Evolutionary conservation across 1,284 basidiomycete genomes (phyloP).

Genomic region (Sporisorium scitamineum): DNA sequence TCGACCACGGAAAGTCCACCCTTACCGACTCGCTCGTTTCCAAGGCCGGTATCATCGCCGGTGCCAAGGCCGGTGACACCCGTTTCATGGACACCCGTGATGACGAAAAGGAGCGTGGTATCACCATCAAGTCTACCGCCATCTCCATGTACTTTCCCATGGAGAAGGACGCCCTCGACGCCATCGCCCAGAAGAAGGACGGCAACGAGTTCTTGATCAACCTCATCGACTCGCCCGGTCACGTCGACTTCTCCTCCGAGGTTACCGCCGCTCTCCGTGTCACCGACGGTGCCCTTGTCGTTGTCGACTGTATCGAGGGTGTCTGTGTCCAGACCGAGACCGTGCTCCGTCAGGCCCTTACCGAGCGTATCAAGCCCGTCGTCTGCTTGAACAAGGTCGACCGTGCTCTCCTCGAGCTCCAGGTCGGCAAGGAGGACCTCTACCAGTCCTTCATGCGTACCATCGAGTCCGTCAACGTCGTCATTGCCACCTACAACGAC

Average conservation of each 20-base stretch:
- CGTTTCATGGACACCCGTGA: slow-evolving; percentile 97
- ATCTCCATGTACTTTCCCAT: slow-evolving; percentile 99
- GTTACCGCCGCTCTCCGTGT: slow-evolving; percentile 99
- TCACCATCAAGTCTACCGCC: slow-evolving; percentile 99
- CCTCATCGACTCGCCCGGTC: slow-evolving; percentile 98
- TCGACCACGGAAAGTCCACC: slow-evolving; percentile 99
- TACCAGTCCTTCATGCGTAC: slow-evolving; percentile 99
- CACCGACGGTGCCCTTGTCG: slow-evolving; percentile 90
- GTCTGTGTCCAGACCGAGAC: slow-evolving; percentile 99
- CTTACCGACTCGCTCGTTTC: slow-evolving; percentile 99
- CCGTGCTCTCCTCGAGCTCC: slow-evolving; percentile 97
- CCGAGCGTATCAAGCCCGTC: slow-evolving; percentile 99
- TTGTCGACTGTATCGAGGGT: slow-evolving; percentile 99
- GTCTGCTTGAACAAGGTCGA: slow-evolving; percentile 99
- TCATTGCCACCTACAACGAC: slow-evolving; percentile 98
- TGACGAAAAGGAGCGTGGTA: slow-evolving; percentile 99
- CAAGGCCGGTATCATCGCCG: slow-evolving; percentile 99
- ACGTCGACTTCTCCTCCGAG: slow-evolving; percentile 99
- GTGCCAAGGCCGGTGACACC: slow-evolving; percentile 91
- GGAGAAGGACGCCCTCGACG: slow-evolving; percentile 78
- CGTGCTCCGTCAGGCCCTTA: slow-evolving; percentile 95
- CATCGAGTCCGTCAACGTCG: slow-evolving; percentile 98
- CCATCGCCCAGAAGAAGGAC: slow-evolving; percentile 93
- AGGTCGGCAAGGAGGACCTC: slow-evolving; percentile 95
- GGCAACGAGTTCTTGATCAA: slow-evolving; percentile 99